Base-by-base conservation (phyloP, 2,329 filamentous ascomycete genomes). In the Scleromitrula shiraiana region DNA sequence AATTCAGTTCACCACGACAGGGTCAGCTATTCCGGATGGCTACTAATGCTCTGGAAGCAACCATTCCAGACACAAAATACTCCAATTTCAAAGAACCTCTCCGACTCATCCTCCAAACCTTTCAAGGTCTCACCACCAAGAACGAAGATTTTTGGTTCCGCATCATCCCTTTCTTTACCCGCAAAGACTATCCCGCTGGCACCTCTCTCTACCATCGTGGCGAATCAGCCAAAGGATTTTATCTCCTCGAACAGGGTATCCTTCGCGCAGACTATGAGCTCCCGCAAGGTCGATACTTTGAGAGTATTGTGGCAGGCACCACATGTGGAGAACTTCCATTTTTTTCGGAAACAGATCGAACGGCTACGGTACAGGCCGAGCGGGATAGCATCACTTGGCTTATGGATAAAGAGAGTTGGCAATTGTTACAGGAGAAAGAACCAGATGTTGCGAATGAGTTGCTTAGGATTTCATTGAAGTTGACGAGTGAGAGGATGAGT, bases 81-180 rank as follows among this genome's bases (percentile, higher is more conserved):
- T 82, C 85, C 59, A 80, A 82, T 57, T 94, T 96, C 65, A 87
- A 86, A 56, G 89, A 96, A 63, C 93, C 93, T 0, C 77, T 97
- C 7, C 85, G 88, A 1, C 79, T 98, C 39, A 88, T 98, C 66
- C 76, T 98, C 20, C 91, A 96, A 64, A 88, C 93, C n/a, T 97
- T 98, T 69, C 85, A 93, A 62, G 86, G 88, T 37, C 72, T 96
- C 10, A 94, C 87, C 43, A 73, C 80, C 44, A 82, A 86, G 65
- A 93, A 91, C 61, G 89, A 95, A 65, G 90, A 96, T 65, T 97
- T 97, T 64, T 98, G 93, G 93, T 91, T 90, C 66, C 80, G 80
- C 1, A 83, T 82, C 0, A 79, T 80, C 4, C 72, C 77, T 0
- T 97, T 85, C 68, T 96, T 98, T 62, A 68, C 71, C 32, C 78